Evolutionary conservation across 768 basidiomycete species (phyloP).

Genomic region (Trametes villosa): DNA sequence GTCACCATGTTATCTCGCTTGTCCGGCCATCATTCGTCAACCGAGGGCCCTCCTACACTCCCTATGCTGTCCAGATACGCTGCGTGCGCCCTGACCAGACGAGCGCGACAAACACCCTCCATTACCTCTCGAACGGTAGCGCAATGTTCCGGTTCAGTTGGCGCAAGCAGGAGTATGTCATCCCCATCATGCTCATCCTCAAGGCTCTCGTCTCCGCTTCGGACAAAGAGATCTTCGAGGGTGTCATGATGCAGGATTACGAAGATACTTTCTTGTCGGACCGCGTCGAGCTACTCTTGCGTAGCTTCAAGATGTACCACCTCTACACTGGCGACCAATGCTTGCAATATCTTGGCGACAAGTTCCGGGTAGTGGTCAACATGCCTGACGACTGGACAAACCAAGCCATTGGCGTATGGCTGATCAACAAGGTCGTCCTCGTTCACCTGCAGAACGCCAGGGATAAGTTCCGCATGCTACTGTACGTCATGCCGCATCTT

Average conservation of each 20-base stretch:
- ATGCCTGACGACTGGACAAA: constrained; percentile 95
- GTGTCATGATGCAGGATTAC: constrained; percentile 95
- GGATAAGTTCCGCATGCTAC: constrained; percentile 93
- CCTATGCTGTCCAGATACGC: constrained; percentile 93
- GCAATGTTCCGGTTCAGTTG: constrained; percentile 97
- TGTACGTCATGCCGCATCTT: constrained; percentile 57
- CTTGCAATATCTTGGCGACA: constrained; percentile 93
- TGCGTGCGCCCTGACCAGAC: constrained; percentile 94
- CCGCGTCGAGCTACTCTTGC: constrained; percentile 89
- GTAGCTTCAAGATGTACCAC: constrained; percentile 93
- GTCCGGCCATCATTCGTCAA: constrained; percentile 89
- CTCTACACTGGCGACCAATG: constrained; percentile 90
- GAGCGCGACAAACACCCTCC: constrained; percentile 92
- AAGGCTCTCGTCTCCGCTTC: constrained; percentile 91
- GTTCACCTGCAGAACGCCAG: constrained; percentile 87
- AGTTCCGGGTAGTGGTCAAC: constrained; percentile 90
- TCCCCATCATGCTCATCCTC: constrained; percentile 95
- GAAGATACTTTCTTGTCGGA: constrained; percentile 97
- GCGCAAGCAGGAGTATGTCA: constrained; percentile 98
- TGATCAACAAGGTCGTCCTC: constrained; percentile 84
- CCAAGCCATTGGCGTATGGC: constrained; percentile 75
- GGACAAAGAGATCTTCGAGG: constrained; percentile 96
- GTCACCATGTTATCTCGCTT: constrained; percentile 94
- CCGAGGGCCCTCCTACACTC: constrained; percentile 94
- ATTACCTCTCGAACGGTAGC: constrained; percentile 94